Conservation (phyloP, 352 stramenopile genomes). For the Pythium grandisporangium region DNA sequence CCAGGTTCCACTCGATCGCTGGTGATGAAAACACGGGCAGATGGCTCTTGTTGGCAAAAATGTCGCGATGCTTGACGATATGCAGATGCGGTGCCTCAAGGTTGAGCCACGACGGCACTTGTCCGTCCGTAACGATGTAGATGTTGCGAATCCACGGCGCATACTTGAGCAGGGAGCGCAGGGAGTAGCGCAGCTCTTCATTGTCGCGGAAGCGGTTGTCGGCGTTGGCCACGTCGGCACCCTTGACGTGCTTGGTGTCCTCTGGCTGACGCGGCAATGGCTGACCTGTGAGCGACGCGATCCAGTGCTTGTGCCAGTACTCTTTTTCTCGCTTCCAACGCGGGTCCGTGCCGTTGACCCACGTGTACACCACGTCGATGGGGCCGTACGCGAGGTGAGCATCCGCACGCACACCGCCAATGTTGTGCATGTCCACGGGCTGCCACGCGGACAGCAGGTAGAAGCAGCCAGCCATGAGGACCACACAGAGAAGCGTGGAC, state of each 20-base stretch:
- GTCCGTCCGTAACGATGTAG: conserved; percentile 92
- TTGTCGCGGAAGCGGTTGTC: conserved; percentile 93
- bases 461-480: too few species aligned
- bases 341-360: conserved; percentile 93
- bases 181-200: conserved; percentile 90
- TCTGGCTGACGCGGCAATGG: conserved; percentile 48
- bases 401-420: conserved; percentile 43
- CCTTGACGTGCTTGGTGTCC: conserved; percentile 32
- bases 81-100: conserved; percentile 65
- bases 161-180: conserved; percentile 92
- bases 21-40: conserved; percentile 92
- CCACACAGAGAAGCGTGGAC: background rate
- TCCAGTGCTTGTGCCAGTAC: conserved; percentile 86
- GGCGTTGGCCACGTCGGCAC: conserved; percentile 61
- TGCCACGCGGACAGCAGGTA: conserved; percentile 11
- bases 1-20: conserved; percentile 91
- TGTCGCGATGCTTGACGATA: conserved; percentile 87
- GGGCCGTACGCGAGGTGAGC: conserved; percentile 65
- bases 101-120: conserved; percentile 92
- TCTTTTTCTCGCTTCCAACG: conserved; percentile 87
- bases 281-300: conserved; percentile 74
- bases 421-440: conserved; percentile 36
- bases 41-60: conserved; percentile 85
- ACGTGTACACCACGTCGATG: conserved; percentile 96
- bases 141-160: conserved; percentile 92